A percentile compares a stretch with the other conserved stretches of the same genome.
These are phyloP conservation scores for Narthecium ossifragum DNA, from an alignment of 106 monocot species.

Conservation along the genomic window DNA sequence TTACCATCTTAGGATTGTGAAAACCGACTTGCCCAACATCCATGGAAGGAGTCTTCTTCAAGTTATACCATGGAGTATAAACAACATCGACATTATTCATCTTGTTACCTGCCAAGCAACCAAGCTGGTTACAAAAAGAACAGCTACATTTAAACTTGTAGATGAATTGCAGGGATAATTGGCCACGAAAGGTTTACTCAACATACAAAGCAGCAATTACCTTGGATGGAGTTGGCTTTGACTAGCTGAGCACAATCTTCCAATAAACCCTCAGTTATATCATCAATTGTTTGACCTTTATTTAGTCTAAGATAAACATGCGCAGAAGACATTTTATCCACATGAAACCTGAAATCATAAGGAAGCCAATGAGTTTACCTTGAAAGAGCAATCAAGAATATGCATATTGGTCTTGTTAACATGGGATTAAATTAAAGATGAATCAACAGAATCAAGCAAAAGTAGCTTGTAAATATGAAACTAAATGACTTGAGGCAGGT, in stretches of 20 bases:
- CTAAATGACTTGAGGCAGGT: no score
- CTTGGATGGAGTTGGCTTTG: constrained; percentile 98
- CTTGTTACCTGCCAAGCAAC: constrained; percentile 72
- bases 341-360: constrained; percentile 76
- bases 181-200: no score
- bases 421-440: background rate
- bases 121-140: constrained; percentile 1
- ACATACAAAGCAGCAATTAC: constrained; percentile 21
- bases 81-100: constrained; percentile 94
- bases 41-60: constrained; percentile 97
- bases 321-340: constrained; percentile 98
- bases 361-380: constrained; percentile 7
- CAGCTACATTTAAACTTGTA: no score
- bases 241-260: constrained; percentile 96
- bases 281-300: constrained; percentile 92
- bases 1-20: constrained; percentile 91
- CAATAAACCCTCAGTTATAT: constrained; percentile 78
- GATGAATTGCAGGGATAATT: background rate
- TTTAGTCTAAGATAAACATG: constrained; percentile 90
- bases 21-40: constrained; percentile 99
- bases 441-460: background rate
- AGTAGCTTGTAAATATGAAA: no score
- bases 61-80: constrained; percentile 94
- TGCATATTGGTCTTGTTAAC: background rate
- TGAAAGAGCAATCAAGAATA: no score